Conservation (phyloP, 768 basidiomycete species). For the Favolaschia claudopus region DNA sequence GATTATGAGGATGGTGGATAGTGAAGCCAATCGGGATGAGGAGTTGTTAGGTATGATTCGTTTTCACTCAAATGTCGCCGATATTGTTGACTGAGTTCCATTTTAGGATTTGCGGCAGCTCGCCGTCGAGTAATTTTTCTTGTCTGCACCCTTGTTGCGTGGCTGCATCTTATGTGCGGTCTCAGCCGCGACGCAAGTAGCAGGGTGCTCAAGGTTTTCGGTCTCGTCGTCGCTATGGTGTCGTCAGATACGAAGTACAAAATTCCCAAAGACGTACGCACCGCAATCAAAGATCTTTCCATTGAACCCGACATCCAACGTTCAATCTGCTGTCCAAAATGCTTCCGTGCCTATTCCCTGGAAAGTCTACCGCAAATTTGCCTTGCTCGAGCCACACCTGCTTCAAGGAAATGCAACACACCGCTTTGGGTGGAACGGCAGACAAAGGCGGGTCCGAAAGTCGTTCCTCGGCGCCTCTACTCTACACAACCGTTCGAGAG, state of each 20-base stretch:
- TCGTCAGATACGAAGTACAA: background rate
- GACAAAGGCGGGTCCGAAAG: constrained; percentile 11
- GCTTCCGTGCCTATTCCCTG: constrained; percentile 10
- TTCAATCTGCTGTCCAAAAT: constrained; percentile 15
- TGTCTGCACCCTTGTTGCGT: constrained; percentile 2
- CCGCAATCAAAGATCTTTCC: constrained; percentile 3
- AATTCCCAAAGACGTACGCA: constrained; percentile 9
- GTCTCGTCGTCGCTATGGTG: background rate
- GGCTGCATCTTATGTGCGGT: constrained; percentile 18
- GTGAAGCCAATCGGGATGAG: background rate
- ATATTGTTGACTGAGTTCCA: background rate
- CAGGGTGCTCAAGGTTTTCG: constrained; percentile 5
- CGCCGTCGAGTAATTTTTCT: background rate
- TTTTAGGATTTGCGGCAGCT: constrained; percentile 1
- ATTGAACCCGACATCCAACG: constrained; percentile 11
- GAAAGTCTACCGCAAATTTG: constrained; percentile 9
- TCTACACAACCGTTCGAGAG: constrained; percentile 6
- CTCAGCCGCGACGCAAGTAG: constrained; percentile 8
- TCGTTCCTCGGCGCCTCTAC: constrained; percentile 14
- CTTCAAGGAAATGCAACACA: background rate
- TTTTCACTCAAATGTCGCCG: background rate
- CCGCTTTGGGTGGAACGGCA: constrained; percentile 14
- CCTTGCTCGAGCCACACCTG: background rate
- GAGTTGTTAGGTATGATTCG: background rate
- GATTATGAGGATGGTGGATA: too few species aligned